phyloP scores from a whole-genome alignment of 2,329 filamentous ascomycete species.

The Aquanectria penicillioides region DNA sequence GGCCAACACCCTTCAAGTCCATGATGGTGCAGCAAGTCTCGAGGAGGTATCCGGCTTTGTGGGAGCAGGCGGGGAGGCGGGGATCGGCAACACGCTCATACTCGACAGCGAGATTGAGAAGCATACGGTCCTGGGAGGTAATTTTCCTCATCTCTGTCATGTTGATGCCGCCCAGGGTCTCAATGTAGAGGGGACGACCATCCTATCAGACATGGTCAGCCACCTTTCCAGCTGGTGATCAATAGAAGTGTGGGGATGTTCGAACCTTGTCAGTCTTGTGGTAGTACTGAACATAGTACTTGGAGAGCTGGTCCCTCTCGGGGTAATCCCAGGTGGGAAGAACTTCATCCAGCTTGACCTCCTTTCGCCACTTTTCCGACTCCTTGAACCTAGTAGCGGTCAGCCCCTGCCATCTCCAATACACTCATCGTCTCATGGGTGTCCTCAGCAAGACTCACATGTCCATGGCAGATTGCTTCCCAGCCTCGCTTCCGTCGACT shows the following conservation, averaged over 20 bases:
- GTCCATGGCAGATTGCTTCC: slow-evolving; percentile 67
- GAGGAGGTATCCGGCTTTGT: slow-evolving; percentile 87
- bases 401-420: slow-evolving; percentile 34
- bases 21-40: slow-evolving; percentile 99
- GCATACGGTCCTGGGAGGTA: slow-evolving; percentile 91
- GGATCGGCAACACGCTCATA: slow-evolving; percentile 97
- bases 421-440: slow-evolving; percentile 28
- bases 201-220: slow-evolving; percentile 66
- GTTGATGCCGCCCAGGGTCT: slow-evolving; percentile 94
- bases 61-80: slow-evolving; percentile 92
- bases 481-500: slow-evolving; percentile 60
- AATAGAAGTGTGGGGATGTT: background rate
- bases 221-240: background rate
- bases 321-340: slow-evolving; percentile 85
- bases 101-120: slow-evolving; percentile 94
- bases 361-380: slow-evolving; percentile 89
- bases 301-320: slow-evolving; percentile 83
- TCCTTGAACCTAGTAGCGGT: slow-evolving; percentile 79
- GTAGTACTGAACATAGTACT: slow-evolving; percentile 99
- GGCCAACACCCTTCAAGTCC: slow-evolving; percentile 93
- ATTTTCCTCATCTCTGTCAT: slow-evolving; percentile 91
- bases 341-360: slow-evolving; percentile 84
- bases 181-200: slow-evolving; percentile 96
- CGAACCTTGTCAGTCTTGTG: slow-evolving; percentile 90
- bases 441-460: slow-evolving; percentile 68